Base-by-base conservation (phyloP, 805 yeast species). In the Candida corydali region DNA sequence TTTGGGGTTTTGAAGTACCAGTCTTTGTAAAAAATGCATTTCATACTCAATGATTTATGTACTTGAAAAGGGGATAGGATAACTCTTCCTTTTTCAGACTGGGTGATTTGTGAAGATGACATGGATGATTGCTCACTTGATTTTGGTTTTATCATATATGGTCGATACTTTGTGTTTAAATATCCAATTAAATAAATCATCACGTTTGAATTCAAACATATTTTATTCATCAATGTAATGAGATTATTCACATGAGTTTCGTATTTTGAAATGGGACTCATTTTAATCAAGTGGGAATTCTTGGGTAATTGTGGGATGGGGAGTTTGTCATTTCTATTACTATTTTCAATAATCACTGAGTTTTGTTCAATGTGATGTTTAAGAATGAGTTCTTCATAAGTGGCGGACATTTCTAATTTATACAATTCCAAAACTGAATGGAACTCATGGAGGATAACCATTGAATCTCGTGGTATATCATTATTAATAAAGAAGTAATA, bases 401-500 rank as follows among this genome's bases (percentile, higher is more conserved):
- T 40, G 1, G 63, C 50, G 1, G 61, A 45, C 3, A 63, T 36
- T 38, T 66, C 66, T 18, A 57, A 46, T 23, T 53, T 55, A 41
- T 65, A 66, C 17, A 54, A 40, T 28, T 66, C 70, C 4, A 63
- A 29, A 17, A 58, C 24, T 22, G 65, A 69, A 42, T 65, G 69
- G 42, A 63, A 55, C 27, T 55, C 54, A 24, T 57, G 46, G 16
- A 65, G 37, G 2, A 65, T 36, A 12, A 62, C 32, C 14, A 65
- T 32, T 3, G 54, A 43, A 41, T 15, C 31, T 22, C 9, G 19
- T 10, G 36, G 34, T 20, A 38, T 29, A 8, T 36, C 42, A 4
- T 42, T 45, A 14, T 34, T 34, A 12, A 42, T 39, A n/a, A 40
- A 36, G 26, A 57, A 48, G 15, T 53, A 45, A 29, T 49, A 51